Percentiles rank a stretch among this genome's conserved stretches.
phyloP scores from a whole-genome alignment of 75 land plant genomes.

The Picea glauca region DNA sequence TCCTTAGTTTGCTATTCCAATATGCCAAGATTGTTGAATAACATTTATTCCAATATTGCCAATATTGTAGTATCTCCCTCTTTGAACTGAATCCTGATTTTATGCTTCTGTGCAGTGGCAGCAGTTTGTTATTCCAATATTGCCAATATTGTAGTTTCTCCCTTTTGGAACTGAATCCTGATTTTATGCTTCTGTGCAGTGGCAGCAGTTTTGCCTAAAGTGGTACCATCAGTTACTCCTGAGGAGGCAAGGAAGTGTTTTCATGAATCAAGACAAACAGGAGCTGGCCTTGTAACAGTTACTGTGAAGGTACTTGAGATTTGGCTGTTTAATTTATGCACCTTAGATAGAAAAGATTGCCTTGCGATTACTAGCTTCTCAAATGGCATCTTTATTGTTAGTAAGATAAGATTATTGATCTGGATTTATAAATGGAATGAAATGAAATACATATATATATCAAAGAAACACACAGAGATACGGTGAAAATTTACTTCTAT shows the following conservation, averaged over 20 bases:
- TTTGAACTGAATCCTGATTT: neutral
- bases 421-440: too few relatives aligned
- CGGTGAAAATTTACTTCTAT: too few relatives aligned
- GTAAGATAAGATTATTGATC: too few relatives aligned
- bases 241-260: conserved; percentile 46
- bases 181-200: conserved; percentile 24
- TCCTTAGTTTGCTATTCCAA: neutral
- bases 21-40: too few relatives aligned
- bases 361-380: neutral
- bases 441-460: too few relatives aligned
- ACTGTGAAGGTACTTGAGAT: conserved; percentile 42
- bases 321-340: neutral
- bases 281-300: conserved; percentile 49
- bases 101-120: conserved; percentile 27
- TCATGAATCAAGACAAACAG: conserved; percentile 32
- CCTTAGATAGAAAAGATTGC: neutral
- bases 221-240: conserved; percentile 41
- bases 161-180: neutral
- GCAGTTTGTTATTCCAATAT: neutral
- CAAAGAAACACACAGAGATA: too few relatives aligned
- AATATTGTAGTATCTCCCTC: neutral
- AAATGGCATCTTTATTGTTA: too few relatives aligned
- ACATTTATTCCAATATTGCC: too few relatives aligned
- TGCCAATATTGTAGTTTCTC: neutral
- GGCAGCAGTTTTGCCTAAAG: conserved; percentile 42